A percentile compares a stretch with the other conserved stretches of the same genome.
phyloP scores from a whole-genome alignment of 495 filamentous ascomycete species.

The Hypoxylon rickii region DNA sequence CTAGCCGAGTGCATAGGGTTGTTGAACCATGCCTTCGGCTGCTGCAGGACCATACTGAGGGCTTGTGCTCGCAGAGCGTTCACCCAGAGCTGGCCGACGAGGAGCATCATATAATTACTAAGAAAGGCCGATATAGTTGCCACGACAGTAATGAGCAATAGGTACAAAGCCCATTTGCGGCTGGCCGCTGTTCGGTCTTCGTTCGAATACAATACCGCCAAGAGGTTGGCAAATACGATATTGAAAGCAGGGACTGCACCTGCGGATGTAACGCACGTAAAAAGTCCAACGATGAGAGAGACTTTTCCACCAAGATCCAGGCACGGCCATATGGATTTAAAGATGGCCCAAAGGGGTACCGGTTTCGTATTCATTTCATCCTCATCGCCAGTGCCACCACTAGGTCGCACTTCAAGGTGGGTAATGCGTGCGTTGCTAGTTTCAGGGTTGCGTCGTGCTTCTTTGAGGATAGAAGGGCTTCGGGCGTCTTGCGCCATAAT shows the following conservation, averaged over 20 bases:
- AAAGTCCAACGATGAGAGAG: slow-evolving; percentile 63
- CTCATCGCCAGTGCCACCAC: background rate
- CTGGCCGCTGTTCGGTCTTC: slow-evolving; percentile 50
- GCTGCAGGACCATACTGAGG: slow-evolving; percentile 71
- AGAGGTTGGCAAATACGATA: slow-evolving; percentile 73
- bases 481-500: slow-evolving; percentile 24
- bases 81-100: slow-evolving; percentile 77
- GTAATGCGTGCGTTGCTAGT: background rate
- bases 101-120: slow-evolving; percentile 72
- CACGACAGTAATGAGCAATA: slow-evolving; percentile 68
- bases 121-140: slow-evolving; percentile 68
- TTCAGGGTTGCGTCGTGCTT: background rate
- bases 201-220: slow-evolving; percentile 67
- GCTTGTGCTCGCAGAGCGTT: slow-evolving; percentile 70
- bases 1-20: slow-evolving; percentile 64
- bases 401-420: background rate
- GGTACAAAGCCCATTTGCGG: slow-evolving; percentile 67
- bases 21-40: slow-evolving; percentile 87
- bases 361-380: slow-evolving; percentile 27
- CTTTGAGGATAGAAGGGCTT: background rate
- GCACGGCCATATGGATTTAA: slow-evolving; percentile 74
- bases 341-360: slow-evolving; percentile 60
- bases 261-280: slow-evolving; percentile 66
- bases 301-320: slow-evolving; percentile 56
- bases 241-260: slow-evolving; percentile 78